Evolutionary conservation across 2,329 filamentous ascomycete species (phyloP), one percentile per base, ranked within the genome.

Genomic region (Fusarium sp.): DNA sequence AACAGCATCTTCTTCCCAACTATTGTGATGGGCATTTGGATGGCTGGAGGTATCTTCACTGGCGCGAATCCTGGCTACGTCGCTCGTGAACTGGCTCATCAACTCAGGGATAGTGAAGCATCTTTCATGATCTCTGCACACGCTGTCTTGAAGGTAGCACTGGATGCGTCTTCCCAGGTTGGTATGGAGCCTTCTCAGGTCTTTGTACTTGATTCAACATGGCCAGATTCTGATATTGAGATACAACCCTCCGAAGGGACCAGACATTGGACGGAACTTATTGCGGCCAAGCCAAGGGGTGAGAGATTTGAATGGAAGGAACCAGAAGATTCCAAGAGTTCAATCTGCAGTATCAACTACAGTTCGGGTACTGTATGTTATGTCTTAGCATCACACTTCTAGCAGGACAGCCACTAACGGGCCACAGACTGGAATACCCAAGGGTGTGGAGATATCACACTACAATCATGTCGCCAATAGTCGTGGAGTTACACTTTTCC

Each of bases 391-490:
- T 23, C 34, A 3, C 12, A 23, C 7, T 21, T 31, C 23, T 18
- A 26, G 25, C 3, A 16, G n/a, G 12, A 31, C 3, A 48, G 13
- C 19, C 18, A 18, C 62, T 73, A 52, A 71, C 41, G 12, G 19
- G 13, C 41, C 18, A 31, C 39, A 77, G 75, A 97, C 93, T 0
- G 93, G 93, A 9, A 84, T 93, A 6, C 92, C 93, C 12, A 97
- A 97, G 77, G 93, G 93, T 13, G 93, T 96, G 16, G 89, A 92
- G 79, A 91, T 96, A 69, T 89, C 89, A n/a, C 93, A 97, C 79
- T 82, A 84, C 63, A 91, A 93, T 71, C 92, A 93, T 74, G 86
- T 94, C 44, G 85, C 92, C 66, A 95, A 95, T 76, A 86, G 88
- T 69, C 73, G 82, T 16, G 89, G 91, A 62, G 86, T 88, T 18